These are phyloP conservation scores for Ogataea polymorpha DNA, from an alignment of 805 yeast genomes.

Conservation along the genomic window DNA sequence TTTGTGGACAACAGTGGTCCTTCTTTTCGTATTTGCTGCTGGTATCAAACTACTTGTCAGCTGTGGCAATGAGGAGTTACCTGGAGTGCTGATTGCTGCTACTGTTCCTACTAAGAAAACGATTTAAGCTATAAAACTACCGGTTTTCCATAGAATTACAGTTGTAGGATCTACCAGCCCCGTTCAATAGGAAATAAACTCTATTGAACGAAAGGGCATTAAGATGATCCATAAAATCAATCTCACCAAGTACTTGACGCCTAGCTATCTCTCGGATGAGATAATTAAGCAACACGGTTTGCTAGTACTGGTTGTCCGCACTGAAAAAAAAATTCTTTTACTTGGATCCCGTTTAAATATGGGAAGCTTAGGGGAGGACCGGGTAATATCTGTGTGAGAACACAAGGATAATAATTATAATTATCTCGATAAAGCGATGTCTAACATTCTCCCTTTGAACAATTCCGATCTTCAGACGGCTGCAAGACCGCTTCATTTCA, in stretches of 20 bases:
- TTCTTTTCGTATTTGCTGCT: conserved; percentile 42
- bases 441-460: conserved; percentile 17
- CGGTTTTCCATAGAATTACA: conserved; percentile 1
- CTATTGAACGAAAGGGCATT: conserved; percentile 56
- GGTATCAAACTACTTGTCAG: conserved; percentile 52
- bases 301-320: conserved; percentile 73
- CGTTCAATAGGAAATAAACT: conserved; percentile 29
- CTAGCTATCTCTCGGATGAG: conserved; percentile 38
- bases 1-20: conserved; percentile 60
- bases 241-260: conserved; percentile 78
- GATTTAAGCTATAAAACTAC: conserved; percentile 14
- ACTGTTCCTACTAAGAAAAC: conserved; percentile 42
- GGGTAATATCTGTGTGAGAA: conserved; percentile 6
- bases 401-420: not conserved
- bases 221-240: conserved; percentile 52
- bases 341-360: not conserved
- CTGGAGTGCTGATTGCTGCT: conserved; percentile 66
- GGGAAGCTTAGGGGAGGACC: conserved; percentile 6
- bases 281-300: conserved; percentile 69
- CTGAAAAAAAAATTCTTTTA: conserved; percentile 35
- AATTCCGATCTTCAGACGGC: conserved; percentile 11
- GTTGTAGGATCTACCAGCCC: conserved; percentile 73
- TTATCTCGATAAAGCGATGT: conserved; percentile 6
- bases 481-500: conserved; percentile 20
- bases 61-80: conserved; percentile 60